Evolutionary conservation across 495 filamentous ascomycete species (phyloP), one percentile per base, ranked within the genome.

Genomic region (Mytilinidion resinicola): DNA sequence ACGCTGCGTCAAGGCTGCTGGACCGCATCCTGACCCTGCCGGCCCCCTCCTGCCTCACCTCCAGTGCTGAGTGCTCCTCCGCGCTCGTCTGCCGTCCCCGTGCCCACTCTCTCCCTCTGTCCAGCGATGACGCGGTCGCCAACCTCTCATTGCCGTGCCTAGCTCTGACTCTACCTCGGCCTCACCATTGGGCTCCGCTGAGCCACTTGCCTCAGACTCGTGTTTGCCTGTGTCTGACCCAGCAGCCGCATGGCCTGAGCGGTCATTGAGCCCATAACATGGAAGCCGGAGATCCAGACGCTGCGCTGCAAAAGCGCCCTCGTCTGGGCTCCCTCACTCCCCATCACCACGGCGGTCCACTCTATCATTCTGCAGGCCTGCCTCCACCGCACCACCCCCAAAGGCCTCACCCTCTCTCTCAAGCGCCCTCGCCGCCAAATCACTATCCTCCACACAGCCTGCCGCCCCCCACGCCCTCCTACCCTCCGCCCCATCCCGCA

Each of bases 201-300:
- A 25, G 46, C 8, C 21, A 20, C 46, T 49, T 19, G 46, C 46
- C 57, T 30, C 25, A 30, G 25, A 30, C 25, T 30, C 25, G 25
- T 30, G 25, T 30, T 30, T 30, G 25, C 6, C 25, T 30, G 34
- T 30, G 25, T 30, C 25, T 30, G 34, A 53, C 15, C 52, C 50
- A 34, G 51, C 58, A 55, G 51, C 53, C 60, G 60, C 56, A 65
- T 63, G 64, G 60, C 64, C 64, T 66, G 56, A 65, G 63, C 64
- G 60, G 56, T 34, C 36, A 21, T 36, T 46, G 49, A 49, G 58
- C 46, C 53, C 63, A 57, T 63, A 62, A 66, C 39, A 66, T 66
- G 64, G 60, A 63, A 6, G 35, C 56, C 53, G 64, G 60, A 60
- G 64, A 66, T 63, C 60, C 56, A 51, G 55, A 66, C 59, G 56